Base-by-base conservation (phyloP, 345 rosid genomes). In the Physaria fendleri region DNA sequence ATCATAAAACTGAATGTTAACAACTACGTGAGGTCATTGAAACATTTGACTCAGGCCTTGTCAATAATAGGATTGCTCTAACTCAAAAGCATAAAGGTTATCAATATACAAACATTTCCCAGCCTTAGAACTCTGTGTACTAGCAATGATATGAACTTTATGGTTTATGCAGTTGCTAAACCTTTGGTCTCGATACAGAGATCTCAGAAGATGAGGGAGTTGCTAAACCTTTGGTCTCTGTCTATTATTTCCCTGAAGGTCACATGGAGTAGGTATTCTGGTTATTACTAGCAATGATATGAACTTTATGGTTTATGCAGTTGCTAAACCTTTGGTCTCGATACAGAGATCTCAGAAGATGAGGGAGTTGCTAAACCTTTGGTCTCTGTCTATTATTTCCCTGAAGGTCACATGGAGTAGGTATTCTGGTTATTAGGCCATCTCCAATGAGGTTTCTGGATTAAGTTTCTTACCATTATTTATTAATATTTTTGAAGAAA, bases 1-100 rank as follows among this genome's bases (percentile, higher is more conserved):
- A 84, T 69, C 97, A 93, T 59, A 86, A 71, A 81, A 32, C 35
- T 46, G 81, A 74, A 40, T 93, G 99, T 55, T 81, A 75, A 55
- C 68, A 46, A 38, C 72, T 76, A 40, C 81, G 69, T 27, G 41
- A 71, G 40, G 66, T 59, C 48, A 43, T 61, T 6, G 72, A 59
- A 18, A 53, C 68, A 62, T 68, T 71, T 45, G 74, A 66, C 55
- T 68, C 80, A 42, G 55, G 62, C 34, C 25, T 18, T 25, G 39
- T 53, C 27, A 34, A 65, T 62, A 59, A 59, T 38, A 81, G 48
- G 48, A 63, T 62, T 52, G 11, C 59, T 39, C 54, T 72, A 37
- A 47, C 41, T 39, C 76, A 69, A 70, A 45, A 62, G 27, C 81
- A 25, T 27, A 77, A 72, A 76, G 78, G 98, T 71, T 64, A 68